Conservation (phyloP, 2,329 filamentous ascomycete species). For the Arthrobotrys musiformis region DNA sequence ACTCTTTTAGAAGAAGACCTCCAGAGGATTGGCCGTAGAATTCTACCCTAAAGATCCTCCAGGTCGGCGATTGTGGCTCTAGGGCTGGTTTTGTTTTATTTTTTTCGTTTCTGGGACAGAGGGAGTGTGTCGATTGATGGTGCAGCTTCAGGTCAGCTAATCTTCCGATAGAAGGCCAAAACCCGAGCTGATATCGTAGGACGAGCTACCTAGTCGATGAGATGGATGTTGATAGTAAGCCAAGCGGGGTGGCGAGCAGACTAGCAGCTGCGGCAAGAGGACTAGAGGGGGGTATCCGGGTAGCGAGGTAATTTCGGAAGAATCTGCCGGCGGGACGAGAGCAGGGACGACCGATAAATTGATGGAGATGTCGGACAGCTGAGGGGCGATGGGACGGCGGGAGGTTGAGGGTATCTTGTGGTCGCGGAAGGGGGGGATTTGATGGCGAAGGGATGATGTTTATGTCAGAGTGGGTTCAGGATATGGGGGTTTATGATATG, state of each 20-base stretch:
- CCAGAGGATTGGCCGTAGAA: constrained; percentile 29
- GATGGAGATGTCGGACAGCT: constrained; percentile 7
- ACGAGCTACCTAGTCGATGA: constrained; percentile 25
- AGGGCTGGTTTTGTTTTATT: not conserved
- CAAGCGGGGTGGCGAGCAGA: constrained; percentile 36
- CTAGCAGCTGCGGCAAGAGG: constrained; percentile 23
- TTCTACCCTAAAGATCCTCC: constrained; percentile 25
- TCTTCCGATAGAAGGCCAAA: constrained; percentile 20
- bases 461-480: constrained; percentile 33
- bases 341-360: constrained; percentile 11
- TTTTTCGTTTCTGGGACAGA: not conserved
- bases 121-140: constrained; percentile 14
- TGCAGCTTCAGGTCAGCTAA: constrained; percentile 16
- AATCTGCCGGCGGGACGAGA: constrained; percentile 37
- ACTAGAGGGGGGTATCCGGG: constrained; percentile 35
- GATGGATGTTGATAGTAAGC: constrained; percentile 14
- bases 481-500: constrained; percentile 44
- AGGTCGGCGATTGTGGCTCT: constrained; percentile 26
- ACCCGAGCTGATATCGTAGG: constrained; percentile 28
- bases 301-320: constrained; percentile 56
- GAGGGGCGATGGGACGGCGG: constrained; percentile 8
- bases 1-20: not conserved
- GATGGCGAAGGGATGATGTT: constrained; percentile 47
- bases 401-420: constrained; percentile 9
- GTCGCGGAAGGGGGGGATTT: constrained; percentile 31